A percentile compares a stretch with the other conserved stretches of the same genome.
Conservation (phyloP, 192 early-diverging fungal genomes). For the Podila horticola region DNA sequence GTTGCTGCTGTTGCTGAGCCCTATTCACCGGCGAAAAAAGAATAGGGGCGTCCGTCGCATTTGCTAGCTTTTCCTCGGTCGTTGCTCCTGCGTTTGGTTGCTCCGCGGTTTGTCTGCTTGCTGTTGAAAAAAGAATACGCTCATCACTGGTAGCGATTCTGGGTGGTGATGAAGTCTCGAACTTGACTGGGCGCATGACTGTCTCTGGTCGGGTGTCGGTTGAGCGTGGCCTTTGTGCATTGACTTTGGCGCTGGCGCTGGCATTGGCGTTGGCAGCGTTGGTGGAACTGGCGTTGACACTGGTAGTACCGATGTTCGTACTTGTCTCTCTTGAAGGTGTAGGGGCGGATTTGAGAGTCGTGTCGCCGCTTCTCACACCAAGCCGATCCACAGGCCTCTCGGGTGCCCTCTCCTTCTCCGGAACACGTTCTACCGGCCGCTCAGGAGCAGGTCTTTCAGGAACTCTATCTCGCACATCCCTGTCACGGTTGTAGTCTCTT, state of each 20-base stretch:
- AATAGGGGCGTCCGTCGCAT: neutral
- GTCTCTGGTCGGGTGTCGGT: neutral
- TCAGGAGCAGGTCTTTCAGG: neutral
- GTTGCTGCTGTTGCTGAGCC: slow-evolving; percentile 1
- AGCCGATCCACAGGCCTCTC: neutral
- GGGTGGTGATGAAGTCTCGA: neutral
- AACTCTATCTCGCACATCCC: neutral
- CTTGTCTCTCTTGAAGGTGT: neutral
- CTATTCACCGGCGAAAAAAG: slow-evolving; percentile 1
- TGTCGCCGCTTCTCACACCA: neutral
- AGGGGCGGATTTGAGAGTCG: neutral
- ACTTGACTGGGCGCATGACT: neutral
- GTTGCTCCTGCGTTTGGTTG: slow-evolving; percentile 16
- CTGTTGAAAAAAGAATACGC: slow-evolving; percentile 33
- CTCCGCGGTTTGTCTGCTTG: slow-evolving; percentile 15
- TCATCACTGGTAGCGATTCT: slow-evolving; percentile 1
- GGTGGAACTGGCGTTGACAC: neutral
- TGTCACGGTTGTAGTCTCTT: neutral
- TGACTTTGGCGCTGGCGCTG: neutral
- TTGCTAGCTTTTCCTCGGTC: neutral
- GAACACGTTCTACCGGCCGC: neutral
- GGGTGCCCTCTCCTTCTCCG: neutral
- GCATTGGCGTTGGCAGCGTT: neutral
- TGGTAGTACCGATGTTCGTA: neutral
- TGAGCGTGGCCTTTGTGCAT: neutral